phyloP scores from a whole-genome alignment of 768 basidiomycete genomes.

The Termitomyces titanicus region DNA sequence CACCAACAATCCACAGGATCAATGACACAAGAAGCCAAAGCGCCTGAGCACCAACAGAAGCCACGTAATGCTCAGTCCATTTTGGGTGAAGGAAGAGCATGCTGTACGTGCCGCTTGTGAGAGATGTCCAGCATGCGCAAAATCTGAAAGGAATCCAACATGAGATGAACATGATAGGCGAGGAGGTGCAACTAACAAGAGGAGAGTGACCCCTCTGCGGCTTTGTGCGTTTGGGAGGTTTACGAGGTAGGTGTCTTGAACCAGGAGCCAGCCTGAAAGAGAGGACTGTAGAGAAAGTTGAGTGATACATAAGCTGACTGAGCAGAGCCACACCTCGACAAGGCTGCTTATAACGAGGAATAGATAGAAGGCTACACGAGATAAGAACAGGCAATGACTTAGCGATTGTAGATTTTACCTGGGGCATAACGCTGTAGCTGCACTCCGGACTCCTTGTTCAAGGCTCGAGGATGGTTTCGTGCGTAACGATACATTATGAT shows the following conservation, averaged over 20 bases:
- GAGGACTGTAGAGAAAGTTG: constrained; percentile 37
- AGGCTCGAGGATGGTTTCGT: constrained; percentile 38
- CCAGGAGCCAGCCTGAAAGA: constrained; percentile 53
- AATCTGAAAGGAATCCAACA: constrained; percentile 34
- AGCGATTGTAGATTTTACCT: constrained; percentile 29
- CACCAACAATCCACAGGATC: constrained; percentile 58
- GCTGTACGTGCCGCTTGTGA: constrained; percentile 50
- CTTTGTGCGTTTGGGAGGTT: constrained; percentile 46
- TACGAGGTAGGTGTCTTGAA: constrained; percentile 50
- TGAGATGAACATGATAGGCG: not conserved
- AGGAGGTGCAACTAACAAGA: constrained; percentile 37
- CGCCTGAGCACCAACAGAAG: constrained; percentile 56
- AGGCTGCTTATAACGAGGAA: constrained; percentile 48
- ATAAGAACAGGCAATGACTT: not conserved
- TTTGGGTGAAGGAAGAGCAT: constrained; percentile 58
- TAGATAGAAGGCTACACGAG: constrained; percentile 33
- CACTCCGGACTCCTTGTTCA: constrained; percentile 48
- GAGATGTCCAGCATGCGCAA: constrained; percentile 55
- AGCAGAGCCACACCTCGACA: constrained; percentile 33
- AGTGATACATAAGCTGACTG: not conserved
- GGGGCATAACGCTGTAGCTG: constrained; percentile 49
- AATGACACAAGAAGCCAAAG: constrained; percentile 59
- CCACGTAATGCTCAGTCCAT: constrained; percentile 49
- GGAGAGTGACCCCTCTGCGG: constrained; percentile 40
- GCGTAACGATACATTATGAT: constrained; percentile 48